Conservation (phyloP, 2,329 filamentous ascomycete genomes). For the Fusarium marasasianum region DNA sequence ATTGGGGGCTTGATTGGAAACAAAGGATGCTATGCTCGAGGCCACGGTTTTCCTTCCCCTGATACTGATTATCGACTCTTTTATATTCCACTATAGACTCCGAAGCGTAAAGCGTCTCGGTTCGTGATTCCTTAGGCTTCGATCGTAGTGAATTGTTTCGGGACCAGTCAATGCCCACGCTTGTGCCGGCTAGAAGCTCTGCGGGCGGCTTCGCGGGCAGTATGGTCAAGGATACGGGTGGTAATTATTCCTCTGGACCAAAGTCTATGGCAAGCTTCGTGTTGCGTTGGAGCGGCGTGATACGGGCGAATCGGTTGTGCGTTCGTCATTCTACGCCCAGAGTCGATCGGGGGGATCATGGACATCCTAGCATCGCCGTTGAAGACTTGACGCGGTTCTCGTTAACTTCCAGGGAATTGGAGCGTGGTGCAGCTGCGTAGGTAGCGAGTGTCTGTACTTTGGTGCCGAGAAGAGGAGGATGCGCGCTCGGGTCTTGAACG, state of each 20-base stretch:
- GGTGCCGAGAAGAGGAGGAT: too few relatives aligned
- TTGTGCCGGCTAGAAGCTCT: background rate
- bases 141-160: background rate
- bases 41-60: accelerated
- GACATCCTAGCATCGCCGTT: background rate
- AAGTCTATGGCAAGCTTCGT: accelerated
- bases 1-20: background rate
- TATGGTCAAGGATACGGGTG: background rate
- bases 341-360: background rate
- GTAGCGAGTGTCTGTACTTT: too few relatives aligned
- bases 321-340: background rate
- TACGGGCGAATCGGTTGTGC: background rate
- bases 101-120: background rate
- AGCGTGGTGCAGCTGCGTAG: too few relatives aligned
- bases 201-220: too few relatives aligned
- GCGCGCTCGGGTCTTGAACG: too few relatives aligned
- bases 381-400: background rate
- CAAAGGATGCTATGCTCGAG: accelerated
- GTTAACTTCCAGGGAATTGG: too few relatives aligned
- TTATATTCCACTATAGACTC: accelerated
- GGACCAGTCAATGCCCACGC: background rate
- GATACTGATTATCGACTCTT: background rate
- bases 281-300: background rate
- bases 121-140: background rate
- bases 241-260: accelerated